Conservation (phyloP, 129 eudicot species). For the Pulicaria dysenterica region DNA sequence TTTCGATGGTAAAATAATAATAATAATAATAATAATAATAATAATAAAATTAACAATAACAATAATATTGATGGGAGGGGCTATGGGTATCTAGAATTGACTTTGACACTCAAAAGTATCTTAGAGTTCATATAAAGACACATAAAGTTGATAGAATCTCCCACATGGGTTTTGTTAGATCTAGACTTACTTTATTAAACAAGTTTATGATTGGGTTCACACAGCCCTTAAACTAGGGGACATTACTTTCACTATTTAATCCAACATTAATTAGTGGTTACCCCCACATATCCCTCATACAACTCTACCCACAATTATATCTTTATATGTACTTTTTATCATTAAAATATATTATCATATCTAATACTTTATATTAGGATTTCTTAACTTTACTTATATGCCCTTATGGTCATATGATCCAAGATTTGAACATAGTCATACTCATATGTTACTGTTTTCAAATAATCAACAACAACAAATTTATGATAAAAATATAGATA, state of each 20-base stretch:
- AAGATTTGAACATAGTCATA: too few relatives aligned
- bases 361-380: background rate
- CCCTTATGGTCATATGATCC: background rate
- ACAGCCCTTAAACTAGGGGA: constrained; percentile 36
- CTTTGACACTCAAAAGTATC: constrained; percentile 33
- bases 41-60: too few relatives aligned
- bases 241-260: constrained; percentile 35
- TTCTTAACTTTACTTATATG: background rate
- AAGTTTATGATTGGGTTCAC: constrained; percentile 42
- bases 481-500: background rate
- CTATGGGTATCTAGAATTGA: constrained; percentile 2
- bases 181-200: constrained; percentile 43
- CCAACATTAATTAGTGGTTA: constrained; percentile 38
- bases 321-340: background rate
- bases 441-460: too few relatives aligned
- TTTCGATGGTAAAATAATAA: too few relatives aligned
- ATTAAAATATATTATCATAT: background rate
- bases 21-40: too few relatives aligned
- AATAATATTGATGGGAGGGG: too few relatives aligned
- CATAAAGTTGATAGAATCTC: constrained; percentile 39
- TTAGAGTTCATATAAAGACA: constrained; percentile 35
- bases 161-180: constrained; percentile 47
- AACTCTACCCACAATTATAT: constrained; percentile 17
- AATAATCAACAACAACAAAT: too few relatives aligned
- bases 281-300: constrained; percentile 38